Evolutionary conservation across 768 basidiomycete species (phyloP).

Genomic region (Jaapia argillacea): DNA sequence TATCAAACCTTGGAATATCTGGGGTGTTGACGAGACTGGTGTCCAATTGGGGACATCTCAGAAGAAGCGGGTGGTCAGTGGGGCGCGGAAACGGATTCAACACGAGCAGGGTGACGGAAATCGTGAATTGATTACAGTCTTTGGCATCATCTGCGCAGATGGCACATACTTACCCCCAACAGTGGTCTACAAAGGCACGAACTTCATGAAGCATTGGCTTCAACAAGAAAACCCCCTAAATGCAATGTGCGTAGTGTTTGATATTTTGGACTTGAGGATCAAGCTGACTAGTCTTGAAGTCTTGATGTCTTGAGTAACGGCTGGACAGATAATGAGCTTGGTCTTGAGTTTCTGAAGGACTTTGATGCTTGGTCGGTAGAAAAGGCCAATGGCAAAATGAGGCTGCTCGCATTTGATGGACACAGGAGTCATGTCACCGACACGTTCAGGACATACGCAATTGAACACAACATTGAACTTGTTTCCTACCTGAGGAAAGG

Average conservation of each 20-base stretch:
- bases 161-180: constrained; percentile 25
- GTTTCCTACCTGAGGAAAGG: constrained; percentile 35
- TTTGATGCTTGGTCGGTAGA: constrained; percentile 28
- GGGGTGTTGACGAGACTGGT: constrained; percentile 26
- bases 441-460: constrained; percentile 28
- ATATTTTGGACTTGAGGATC: constrained; percentile 5
- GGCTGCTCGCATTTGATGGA: constrained; percentile 33
- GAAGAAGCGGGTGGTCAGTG: constrained; percentile 21
- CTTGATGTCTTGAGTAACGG: constrained; percentile 18
- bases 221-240: constrained; percentile 28
- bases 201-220: constrained; percentile 26
- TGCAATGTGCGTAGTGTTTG: constrained; percentile 23
- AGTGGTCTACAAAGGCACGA: constrained; percentile 30
- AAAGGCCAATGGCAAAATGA: constrained; percentile 20
- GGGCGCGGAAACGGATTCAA: constrained; percentile 11
- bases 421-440: constrained; percentile 32
- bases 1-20: constrained; percentile 18
- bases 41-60: constrained; percentile 12
- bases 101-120: constrained; percentile 24
- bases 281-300: constrained; percentile 5
- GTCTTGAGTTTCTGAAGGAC: constrained; percentile 25
- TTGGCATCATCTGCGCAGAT: constrained; percentile 33
- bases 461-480: constrained; percentile 25
- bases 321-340: constrained; percentile 28
- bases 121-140: constrained; percentile 28